These are phyloP conservation scores for Xylaria nigripes DNA, from an alignment of 495 filamentous ascomycete species.

Conservation along the genomic window DNA sequence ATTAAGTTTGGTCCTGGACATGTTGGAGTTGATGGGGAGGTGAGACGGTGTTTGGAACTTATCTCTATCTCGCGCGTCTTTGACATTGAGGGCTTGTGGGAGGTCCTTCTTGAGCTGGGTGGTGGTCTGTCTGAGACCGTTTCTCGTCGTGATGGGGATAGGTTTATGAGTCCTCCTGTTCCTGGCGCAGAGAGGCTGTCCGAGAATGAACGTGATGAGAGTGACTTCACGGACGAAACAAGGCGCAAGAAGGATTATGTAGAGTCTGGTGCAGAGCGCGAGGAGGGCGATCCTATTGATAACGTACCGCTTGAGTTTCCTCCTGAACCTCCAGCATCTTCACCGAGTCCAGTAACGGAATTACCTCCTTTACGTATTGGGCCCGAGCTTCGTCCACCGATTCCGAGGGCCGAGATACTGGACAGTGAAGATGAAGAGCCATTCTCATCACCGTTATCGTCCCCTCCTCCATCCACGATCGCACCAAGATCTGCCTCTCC, in stretches of 20 bases:
- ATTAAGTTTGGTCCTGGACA: constrained; percentile 9
- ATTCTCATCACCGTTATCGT: constrained; percentile 9
- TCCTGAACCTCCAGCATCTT: background rate
- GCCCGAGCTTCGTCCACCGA: background rate
- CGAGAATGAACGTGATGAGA: background rate
- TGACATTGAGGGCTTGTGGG: constrained; percentile 50
- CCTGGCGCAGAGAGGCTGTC: background rate
- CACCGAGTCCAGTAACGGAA: background rate
- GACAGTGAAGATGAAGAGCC: constrained; percentile 33
- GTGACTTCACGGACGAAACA: background rate
- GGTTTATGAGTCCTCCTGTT: background rate
- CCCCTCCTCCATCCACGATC: background rate
- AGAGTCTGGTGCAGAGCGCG: background rate
- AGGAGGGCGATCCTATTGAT: background rate
- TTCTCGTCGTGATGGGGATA: background rate
- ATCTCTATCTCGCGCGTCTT: constrained; percentile 51
- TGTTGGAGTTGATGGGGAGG: constrained; percentile 7
- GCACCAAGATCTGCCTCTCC: constrained; percentile 1
- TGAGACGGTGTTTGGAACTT: constrained; percentile 37
- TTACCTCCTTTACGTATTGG: constrained; percentile 8
- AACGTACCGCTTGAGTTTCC: background rate
- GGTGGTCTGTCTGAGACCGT: background rate
- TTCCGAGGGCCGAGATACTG: constrained; percentile 11
- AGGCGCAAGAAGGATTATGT: background rate
- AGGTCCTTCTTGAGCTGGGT: constrained; percentile 44